Evolutionary conservation across 2,329 filamentous ascomycete species (phyloP).

Genomic region (Neurospora sp.): DNA sequence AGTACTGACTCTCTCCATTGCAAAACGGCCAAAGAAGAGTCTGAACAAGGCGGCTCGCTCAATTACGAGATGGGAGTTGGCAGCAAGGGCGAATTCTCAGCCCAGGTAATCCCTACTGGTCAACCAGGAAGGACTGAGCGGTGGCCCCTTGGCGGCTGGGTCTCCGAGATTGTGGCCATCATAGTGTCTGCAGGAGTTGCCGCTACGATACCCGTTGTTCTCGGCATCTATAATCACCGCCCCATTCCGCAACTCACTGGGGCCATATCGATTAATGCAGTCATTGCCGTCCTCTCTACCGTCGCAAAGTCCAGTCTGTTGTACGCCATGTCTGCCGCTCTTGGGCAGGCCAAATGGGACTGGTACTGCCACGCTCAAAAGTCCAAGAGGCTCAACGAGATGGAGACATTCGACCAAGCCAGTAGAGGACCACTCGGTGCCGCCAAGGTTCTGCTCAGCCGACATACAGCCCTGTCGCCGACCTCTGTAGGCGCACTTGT

Average conservation of each 20-base stretch:
- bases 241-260: neutral
- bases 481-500: neutral
- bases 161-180: neutral
- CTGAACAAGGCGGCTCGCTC: neutral
- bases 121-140: neutral
- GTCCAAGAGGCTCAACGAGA: neutral
- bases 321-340: neutral
- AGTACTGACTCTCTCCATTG: neutral
- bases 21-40: neutral
- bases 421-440: neutral
- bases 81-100: neutral
- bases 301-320: neutral
- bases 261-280: neutral
- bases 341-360: neutral
- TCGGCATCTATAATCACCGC: neutral
- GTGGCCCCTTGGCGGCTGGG: neutral
- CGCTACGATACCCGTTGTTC: neutral
- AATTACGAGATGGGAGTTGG: neutral
- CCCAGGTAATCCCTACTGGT: neutral
- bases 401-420: neutral
- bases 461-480: neutral
- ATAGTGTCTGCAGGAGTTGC: neutral
- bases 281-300: neutral
- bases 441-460: neutral
- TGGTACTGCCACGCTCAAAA: neutral